A percentile compares a stretch with the other conserved stretches of the same genome.
phyloP scores from a whole-genome alignment of 2,329 filamentous ascomycete genomes.

The Exserohilum turcica region DNA sequence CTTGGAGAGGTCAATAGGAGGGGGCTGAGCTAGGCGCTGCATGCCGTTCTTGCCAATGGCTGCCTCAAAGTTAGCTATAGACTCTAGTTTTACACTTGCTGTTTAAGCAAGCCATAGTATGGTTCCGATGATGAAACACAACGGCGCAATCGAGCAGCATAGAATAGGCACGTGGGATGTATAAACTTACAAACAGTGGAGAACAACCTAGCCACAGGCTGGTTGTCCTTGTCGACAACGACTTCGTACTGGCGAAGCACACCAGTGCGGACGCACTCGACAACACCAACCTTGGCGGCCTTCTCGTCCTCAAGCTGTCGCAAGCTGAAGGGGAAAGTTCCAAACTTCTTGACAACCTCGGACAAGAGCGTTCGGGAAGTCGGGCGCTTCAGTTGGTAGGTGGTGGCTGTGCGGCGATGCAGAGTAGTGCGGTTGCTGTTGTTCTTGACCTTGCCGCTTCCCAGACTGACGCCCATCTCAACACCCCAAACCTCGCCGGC shows the following conservation, averaged over 20 bases:
- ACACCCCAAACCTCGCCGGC: constrained; percentile 97
- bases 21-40: constrained; percentile 79
- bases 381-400: constrained; percentile 90
- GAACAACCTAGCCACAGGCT: constrained; percentile 83
- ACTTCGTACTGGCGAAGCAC: constrained; percentile 96
- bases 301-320: constrained; percentile 96
- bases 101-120: not conserved
- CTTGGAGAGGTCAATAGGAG: constrained; percentile 76
- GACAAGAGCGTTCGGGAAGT: constrained; percentile 91
- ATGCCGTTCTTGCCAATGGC: constrained; percentile 98
- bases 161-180: constrained; percentile 2
- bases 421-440: constrained; percentile 85
- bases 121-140: not conserved
- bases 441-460: constrained; percentile 92
- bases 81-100: not conserved
- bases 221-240: constrained; percentile 87
- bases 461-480: constrained; percentile 89
- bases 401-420: constrained; percentile 89
- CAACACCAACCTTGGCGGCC: constrained; percentile 90
- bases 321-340: constrained; percentile 96
- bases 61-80: constrained; percentile 47
- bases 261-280: constrained; percentile 92
- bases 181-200: constrained; percentile 85
- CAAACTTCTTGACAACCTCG: constrained; percentile 96
- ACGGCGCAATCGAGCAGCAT: not conserved